Percentiles rank a stretch among this genome's conserved stretches.
Evolutionary conservation across 371 early-diverging fungal species (phyloP).

Genomic region (Phascolomyces articulosus): DNA sequence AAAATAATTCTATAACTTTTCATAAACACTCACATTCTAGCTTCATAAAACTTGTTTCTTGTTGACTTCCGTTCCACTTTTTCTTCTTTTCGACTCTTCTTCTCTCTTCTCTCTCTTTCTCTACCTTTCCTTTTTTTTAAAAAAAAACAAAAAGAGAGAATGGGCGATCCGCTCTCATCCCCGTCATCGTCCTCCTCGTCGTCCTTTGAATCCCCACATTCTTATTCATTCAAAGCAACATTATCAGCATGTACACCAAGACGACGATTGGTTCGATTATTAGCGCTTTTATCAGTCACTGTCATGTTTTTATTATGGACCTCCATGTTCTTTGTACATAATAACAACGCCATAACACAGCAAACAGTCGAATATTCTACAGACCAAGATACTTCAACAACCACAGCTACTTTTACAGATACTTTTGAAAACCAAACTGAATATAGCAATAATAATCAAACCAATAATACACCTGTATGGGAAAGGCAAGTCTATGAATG

Average conservation of each 20-base stretch:
- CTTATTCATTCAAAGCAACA: neutral
- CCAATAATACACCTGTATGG: neutral
- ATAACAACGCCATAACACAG: neutral
- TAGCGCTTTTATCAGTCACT: neutral
- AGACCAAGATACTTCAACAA: neutral
- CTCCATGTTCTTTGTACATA: constrained; percentile 8
- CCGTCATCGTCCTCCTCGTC: constrained; percentile 7
- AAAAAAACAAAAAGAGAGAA: neutral
- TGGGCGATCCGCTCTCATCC: constrained; percentile 3
- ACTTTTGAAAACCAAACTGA: neutral
- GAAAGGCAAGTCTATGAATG: neutral
- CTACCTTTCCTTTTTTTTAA: neutral
- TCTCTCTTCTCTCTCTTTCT: neutral
- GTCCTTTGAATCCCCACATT: constrained; percentile 2
- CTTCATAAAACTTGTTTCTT: too few species aligned
- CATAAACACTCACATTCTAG: too few species aligned
- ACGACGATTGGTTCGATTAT: neutral
- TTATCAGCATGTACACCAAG: constrained; percentile 5
- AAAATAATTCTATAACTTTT: neutral
- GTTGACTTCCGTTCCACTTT: neutral
- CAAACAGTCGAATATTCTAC: neutral
- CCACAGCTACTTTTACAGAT: neutral
- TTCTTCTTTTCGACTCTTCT: neutral
- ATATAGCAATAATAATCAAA: too few species aligned
- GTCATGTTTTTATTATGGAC: constrained; percentile 5